Base-by-base conservation (phyloP, 371 early-diverging fungal species). In the Lichtheimia ornata region DNA sequence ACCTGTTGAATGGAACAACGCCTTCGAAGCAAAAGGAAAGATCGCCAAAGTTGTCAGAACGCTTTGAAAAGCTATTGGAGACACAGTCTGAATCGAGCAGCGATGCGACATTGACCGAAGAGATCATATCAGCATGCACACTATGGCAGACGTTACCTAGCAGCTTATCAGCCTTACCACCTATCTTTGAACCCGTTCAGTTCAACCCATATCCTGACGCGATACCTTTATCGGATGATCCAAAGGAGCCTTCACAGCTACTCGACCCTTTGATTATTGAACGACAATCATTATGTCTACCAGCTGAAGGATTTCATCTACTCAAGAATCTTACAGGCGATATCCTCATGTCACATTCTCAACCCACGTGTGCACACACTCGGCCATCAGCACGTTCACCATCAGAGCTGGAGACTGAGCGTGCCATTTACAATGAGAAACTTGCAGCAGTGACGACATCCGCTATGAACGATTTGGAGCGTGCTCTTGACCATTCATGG, bases 301-400 rank as follows among this genome's bases (percentile, higher is more conserved):
- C 87, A 0, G 84, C 87, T 13, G 79, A 87, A 20, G 76, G 81
- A 22, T 92, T 91, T 54, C 85, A 86, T 50, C 65, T 90, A 30
- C 67, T 91, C 35, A 88, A 88, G 58, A 79, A 86, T 60, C 81
- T 91, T 53, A 89, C 91, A 22, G 87, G 85, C 18, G 85, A 88
- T 54, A 81, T 88, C 44, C 79, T 91, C 1, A 77, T 86, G 17
- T 88, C 88, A 35, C 91, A 91, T 65, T 82, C 88, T 53, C 85
- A 86, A 55, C 89, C 91, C 17, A 85, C 86, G 18, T 93, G 93
- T 69, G 74, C 84, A 53, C 93, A 93, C 65, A 83, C 77, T 2
- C 84, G 82, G 56, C 84, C 88, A 7, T 81, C 84, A 50, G 80
- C 84, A 30, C 87, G 83, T 56, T 78, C 83, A 52, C 91, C 91